Conservation (phyloP, 2,329 filamentous ascomycete genomes). For the Raffaelea ambrosiae region DNA sequence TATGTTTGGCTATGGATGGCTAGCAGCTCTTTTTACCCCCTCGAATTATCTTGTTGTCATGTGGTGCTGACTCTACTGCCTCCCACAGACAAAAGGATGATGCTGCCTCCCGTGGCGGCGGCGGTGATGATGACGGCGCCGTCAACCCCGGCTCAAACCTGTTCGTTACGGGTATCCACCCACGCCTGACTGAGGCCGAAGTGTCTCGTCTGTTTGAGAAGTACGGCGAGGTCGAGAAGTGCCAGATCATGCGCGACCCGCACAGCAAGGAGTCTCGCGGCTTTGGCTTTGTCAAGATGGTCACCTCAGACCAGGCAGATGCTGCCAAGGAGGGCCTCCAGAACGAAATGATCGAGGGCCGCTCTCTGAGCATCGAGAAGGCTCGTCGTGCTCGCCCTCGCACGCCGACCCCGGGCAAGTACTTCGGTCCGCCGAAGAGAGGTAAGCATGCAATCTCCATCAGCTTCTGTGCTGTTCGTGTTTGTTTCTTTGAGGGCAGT, state of each 20-base stretch:
- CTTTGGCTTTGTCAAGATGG: constrained; percentile 99
- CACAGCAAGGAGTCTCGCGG: constrained; percentile 98
- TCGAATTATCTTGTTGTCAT: background rate
- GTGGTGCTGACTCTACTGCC: constrained; percentile 21
- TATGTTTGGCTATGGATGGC: constrained; percentile 18
- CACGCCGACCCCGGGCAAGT: constrained; percentile 96
- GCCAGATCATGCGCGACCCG: constrained; percentile 98
- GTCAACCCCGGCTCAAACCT: constrained; percentile 94
- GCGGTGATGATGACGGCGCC: constrained; percentile 64
- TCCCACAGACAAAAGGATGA: constrained; percentile 38
- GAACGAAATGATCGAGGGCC: constrained; percentile 89
- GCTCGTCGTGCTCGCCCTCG: constrained; percentile 89
- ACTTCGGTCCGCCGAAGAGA: constrained; percentile 97
- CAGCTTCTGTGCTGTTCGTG: background rate
- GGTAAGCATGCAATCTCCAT: constrained; percentile 47
- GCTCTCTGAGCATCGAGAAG: constrained; percentile 97
- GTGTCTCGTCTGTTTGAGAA: constrained; percentile 96
- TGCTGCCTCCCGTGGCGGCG: constrained; percentile 23
- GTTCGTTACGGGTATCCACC: constrained; percentile 97
- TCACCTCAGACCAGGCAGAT: constrained; percentile 87
- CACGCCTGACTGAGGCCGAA: constrained; percentile 79
- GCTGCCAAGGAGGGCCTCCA: constrained; percentile 94
- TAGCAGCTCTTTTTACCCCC: background rate
- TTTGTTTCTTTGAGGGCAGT: constrained; percentile 13
- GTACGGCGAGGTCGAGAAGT: constrained; percentile 97